Base-by-base conservation (phyloP, 1,139 yeast species). In the Candida tetrigidarum region DNA sequence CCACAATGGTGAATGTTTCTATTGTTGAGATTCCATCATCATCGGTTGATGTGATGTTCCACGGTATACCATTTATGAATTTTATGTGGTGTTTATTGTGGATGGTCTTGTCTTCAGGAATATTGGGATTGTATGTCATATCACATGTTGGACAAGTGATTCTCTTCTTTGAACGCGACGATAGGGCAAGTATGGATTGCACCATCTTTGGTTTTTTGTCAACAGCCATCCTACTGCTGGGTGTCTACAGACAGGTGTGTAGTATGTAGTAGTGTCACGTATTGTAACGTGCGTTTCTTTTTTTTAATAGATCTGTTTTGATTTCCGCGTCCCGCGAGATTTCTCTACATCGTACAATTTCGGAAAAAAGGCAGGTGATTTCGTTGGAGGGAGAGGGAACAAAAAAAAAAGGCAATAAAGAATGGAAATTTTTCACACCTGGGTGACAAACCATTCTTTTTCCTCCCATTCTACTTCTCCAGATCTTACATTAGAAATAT, bases 61-160 rank as follows among this genome's bases (percentile, higher is more conserved):
- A 79, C 14, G 55, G 57, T 3, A 72, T 59, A 2, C 92, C 91
- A 50, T 63, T 70, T 43, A 67, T 56, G 50, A 69, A 81, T 46
- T 62, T 63, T 37, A 57, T 58, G 54, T 76, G 91, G 60, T 72
- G 80, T 52, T 65, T 69, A 0, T 62, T 55, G 53, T 85, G 93
- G 10, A 74, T 47, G 27, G 64, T 64, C 20, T 58, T 58, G 50
- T 84, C 91, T 18, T 66, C 57, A 11, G 67, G 59, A 10, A 81
- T 55, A 46, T 72, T 69, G 4, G 72, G 63, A 43, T 71, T 59
- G 55, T 77, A 84, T 3, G 86, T 69, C 89, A 84, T 83, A 5
- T 80, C 80, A 62, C 92, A 85, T 26, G 65, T 66, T 7, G 61
- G 48, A 54, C 91, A 84, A 0, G 81, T 72, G 7, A 61, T 64